phyloP scores from a whole-genome alignment of 306 rosid genomes.

The Lathyrus aphaca region DNA sequence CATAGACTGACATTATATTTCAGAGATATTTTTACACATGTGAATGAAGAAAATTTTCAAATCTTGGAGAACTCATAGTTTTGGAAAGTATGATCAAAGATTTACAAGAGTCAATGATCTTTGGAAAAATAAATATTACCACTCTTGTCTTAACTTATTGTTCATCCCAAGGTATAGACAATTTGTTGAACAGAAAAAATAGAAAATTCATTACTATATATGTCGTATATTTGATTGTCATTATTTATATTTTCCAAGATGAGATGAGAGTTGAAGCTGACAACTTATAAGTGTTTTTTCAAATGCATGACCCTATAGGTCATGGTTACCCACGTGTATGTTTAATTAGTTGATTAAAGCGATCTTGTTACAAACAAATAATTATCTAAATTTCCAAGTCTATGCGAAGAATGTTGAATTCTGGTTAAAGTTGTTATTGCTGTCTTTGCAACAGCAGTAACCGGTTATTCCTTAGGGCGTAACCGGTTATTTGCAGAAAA shows the following conservation, averaged over 20 bases:
- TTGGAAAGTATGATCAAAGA: slow-evolving; percentile 34
- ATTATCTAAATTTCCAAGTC: neutral
- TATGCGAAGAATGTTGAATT: too few relatives aligned
- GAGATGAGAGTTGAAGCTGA: slow-evolving; percentile 24
- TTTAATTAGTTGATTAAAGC: slow-evolving; percentile 13
- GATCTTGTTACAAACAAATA: neutral
- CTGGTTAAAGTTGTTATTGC: too few relatives aligned
- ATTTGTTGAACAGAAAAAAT: slow-evolving; percentile 33
- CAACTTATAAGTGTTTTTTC: slow-evolving; percentile 30
- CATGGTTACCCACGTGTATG: slow-evolving; percentile 20
- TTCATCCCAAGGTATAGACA: slow-evolving; percentile 40
- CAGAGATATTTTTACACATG: slow-evolving; percentile 56
- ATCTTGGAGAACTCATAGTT: slow-evolving; percentile 51
- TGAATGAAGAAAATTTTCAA: slow-evolving; percentile 46
- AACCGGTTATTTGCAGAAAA: too few relatives aligned
- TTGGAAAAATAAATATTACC: slow-evolving; percentile 26
- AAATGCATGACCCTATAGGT: slow-evolving; percentile 24
- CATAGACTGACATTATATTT: slow-evolving; percentile 58
- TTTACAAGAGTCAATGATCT: slow-evolving; percentile 59
- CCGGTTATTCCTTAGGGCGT: too few relatives aligned
- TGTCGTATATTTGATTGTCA: slow-evolving; percentile 22
- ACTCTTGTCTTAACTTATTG: slow-evolving; percentile 42
- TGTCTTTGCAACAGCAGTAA: too few relatives aligned
- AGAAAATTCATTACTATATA: slow-evolving; percentile 27
- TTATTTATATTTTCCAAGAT: neutral